These are phyloP conservation scores for Candida anutae DNA, from an alignment of 1,139 yeast genomes.

Conservation along the genomic window DNA sequence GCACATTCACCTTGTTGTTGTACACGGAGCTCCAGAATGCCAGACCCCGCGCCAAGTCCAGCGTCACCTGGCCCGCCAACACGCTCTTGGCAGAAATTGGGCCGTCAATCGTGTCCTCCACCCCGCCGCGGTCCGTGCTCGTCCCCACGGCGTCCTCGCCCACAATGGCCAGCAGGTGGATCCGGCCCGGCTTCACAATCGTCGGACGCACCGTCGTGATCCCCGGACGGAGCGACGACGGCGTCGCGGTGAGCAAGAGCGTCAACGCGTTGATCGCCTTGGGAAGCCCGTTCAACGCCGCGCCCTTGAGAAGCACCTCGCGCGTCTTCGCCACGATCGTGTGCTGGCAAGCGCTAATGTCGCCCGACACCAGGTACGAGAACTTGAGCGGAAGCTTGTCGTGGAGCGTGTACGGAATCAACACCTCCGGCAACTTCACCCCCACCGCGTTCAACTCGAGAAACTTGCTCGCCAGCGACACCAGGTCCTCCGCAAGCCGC, in stretches of 20 bases:
- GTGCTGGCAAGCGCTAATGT: slow-evolving; percentile 23
- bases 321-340: slow-evolving; percentile 52
- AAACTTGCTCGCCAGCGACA: slow-evolving; percentile 30
- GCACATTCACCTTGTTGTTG: slow-evolving; percentile 55
- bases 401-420: slow-evolving; percentile 34
- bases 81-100: slow-evolving; percentile 29
- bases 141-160: slow-evolving; percentile 34
- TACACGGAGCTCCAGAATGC: slow-evolving; percentile 73
- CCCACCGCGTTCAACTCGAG: slow-evolving; percentile 37
- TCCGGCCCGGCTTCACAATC: slow-evolving; percentile 27
- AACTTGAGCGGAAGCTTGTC: slow-evolving; percentile 32
- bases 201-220: slow-evolving; percentile 23
- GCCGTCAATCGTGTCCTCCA: slow-evolving; percentile 36
- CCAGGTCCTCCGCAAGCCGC: slow-evolving; percentile 33
- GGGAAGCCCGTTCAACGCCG: slow-evolving; percentile 79
- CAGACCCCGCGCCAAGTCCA: slow-evolving; percentile 42
- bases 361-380: slow-evolving; percentile 26
- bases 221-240: slow-evolving; percentile 33
- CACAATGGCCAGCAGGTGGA: slow-evolving; percentile 30
- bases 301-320: slow-evolving; percentile 69
- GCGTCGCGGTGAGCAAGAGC: slow-evolving; percentile 59
- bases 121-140: slow-evolving; percentile 20
- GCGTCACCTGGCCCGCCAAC: slow-evolving; percentile 19
- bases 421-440: slow-evolving; percentile 36
- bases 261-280: slow-evolving; percentile 74